A percentile compares a stretch with the other conserved stretches of the same genome.
Conservation (phyloP, 2,329 filamentous ascomycete species). For the Penicillium brevicompactum region DNA sequence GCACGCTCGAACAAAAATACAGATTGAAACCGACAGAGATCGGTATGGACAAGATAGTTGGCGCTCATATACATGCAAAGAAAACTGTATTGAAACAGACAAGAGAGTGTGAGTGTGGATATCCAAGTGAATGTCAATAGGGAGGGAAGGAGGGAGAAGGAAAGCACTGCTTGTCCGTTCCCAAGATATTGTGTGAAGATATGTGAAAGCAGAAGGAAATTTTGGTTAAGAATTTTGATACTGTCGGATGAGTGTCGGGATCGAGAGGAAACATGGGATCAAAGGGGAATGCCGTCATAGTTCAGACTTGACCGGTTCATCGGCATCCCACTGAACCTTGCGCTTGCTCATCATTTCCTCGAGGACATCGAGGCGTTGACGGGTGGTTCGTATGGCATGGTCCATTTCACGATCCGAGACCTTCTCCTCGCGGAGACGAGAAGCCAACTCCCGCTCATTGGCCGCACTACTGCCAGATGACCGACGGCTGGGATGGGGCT, state of each 20-base stretch:
- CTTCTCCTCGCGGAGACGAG: conserved; percentile 62
- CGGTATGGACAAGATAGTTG: conserved; percentile 20
- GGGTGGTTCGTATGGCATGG: conserved; percentile 81
- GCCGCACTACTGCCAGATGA: conserved; percentile 43
- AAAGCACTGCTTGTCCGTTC: not conserved
- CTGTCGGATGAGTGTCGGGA: not conserved
- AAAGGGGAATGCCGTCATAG: conserved; percentile 15
- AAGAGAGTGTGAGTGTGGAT: not conserved
- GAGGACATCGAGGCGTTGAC: conserved; percentile 77
- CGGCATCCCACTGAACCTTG: conserved; percentile 34
- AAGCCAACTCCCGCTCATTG: conserved; percentile 52
- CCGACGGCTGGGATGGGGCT: conserved; percentile 44
- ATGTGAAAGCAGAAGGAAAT: not conserved
- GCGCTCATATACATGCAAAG: conserved; percentile 25
- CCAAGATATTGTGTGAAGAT: not conserved
- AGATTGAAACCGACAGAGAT: not conserved
- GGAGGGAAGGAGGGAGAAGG: not conserved
- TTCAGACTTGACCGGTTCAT: conserved; percentile 24
- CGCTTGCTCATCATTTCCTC: conserved; percentile 71
- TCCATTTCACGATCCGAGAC: conserved; percentile 75
- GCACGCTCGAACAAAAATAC: conserved; percentile 11
- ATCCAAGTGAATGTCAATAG: not conserved
- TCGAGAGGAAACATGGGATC: not conserved
- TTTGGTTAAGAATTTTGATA: not conserved
- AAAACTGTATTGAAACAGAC: conserved; percentile 8